Percentiles rank a stretch among this genome's conserved stretches.
phyloP scores from a whole-genome alignment of 805 yeast genomes.

The Candida rishiriensis region DNA sequence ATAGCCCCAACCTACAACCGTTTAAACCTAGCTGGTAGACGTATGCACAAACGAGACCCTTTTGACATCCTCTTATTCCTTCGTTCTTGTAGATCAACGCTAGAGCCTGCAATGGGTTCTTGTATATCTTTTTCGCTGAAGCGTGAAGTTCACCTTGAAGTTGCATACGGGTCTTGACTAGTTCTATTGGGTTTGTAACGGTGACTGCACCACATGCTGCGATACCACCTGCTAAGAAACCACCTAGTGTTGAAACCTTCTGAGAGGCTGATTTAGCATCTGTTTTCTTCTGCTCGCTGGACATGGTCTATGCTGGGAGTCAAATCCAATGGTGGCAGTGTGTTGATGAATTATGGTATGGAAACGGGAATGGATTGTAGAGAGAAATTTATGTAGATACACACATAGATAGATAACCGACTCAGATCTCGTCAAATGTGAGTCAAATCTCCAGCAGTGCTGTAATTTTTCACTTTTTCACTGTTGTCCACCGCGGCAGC shows the following conservation, averaged over 20 bases:
- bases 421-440: too few relatives aligned
- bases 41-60: constrained; percentile 87
- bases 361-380: too few relatives aligned
- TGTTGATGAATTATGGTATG: too few relatives aligned
- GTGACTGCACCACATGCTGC: constrained; percentile 99
- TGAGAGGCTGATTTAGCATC: constrained; percentile 46
- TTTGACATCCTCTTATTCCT: constrained; percentile 84
- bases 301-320: too few relatives aligned
- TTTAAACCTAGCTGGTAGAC: constrained; percentile 86
- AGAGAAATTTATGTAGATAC: too few relatives aligned
- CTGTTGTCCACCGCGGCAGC: too few relatives aligned
- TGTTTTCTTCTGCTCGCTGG: constrained; percentile 1
- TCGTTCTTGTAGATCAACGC: constrained; percentile 68
- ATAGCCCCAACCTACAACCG: constrained; percentile 91
- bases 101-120: constrained; percentile 83
- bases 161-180: constrained; percentile 95
- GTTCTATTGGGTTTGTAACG: constrained; percentile 91
- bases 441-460: too few relatives aligned
- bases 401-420: too few relatives aligned
- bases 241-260: constrained; percentile 62
- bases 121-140: constrained; percentile 50
- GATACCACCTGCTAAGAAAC: constrained; percentile 83
- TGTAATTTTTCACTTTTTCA: too few relatives aligned
- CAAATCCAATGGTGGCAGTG: too few relatives aligned
- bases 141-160: constrained; percentile 85